These are phyloP conservation scores for Tothia fuscella DNA, from an alignment of 2,329 filamentous ascomycete species.

Conservation along the genomic window DNA sequence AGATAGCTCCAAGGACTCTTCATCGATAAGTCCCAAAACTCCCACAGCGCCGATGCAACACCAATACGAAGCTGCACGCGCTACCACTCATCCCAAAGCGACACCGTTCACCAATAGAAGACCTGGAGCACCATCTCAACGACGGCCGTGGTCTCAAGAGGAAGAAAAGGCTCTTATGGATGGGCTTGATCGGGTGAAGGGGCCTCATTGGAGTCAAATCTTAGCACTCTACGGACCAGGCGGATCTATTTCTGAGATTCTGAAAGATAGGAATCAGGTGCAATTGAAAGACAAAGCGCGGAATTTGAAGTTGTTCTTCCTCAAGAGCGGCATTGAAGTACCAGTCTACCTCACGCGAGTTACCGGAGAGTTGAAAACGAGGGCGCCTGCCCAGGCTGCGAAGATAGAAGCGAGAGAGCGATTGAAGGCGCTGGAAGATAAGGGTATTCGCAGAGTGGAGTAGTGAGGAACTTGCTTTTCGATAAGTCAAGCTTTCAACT, in stretches of 20 bases:
- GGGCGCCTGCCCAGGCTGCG: conserved; percentile 53
- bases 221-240: conserved; percentile 70
- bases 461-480: too few relatives aligned
- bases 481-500: too few relatives aligned
- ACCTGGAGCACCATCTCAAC: conserved; percentile 42
- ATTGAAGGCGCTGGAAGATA: conserved; percentile 7
- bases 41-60: not conserved
- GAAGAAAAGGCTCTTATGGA: conserved; percentile 86
- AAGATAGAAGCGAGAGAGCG: conserved; percentile 9
- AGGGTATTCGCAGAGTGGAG: too few relatives aligned
- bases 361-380: conserved; percentile 78
- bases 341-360: conserved; percentile 79
- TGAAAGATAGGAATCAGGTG: conserved; percentile 82
- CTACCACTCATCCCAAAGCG: not conserved
- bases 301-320: conserved; percentile 81
- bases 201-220: conserved; percentile 89
- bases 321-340: conserved; percentile 85
- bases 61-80: not conserved
- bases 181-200: conserved; percentile 77
- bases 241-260: conserved; percentile 67
- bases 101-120: conserved; percentile 28
- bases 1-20: conserved; percentile 2
- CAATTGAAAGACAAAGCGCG: conserved; percentile 87
- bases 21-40: conserved; percentile 2
- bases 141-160: conserved; percentile 76